These are phyloP conservation scores for Lentithecium fluviatile DNA, from an alignment of 495 filamentous ascomycete genomes.

Conservation along the genomic window DNA sequence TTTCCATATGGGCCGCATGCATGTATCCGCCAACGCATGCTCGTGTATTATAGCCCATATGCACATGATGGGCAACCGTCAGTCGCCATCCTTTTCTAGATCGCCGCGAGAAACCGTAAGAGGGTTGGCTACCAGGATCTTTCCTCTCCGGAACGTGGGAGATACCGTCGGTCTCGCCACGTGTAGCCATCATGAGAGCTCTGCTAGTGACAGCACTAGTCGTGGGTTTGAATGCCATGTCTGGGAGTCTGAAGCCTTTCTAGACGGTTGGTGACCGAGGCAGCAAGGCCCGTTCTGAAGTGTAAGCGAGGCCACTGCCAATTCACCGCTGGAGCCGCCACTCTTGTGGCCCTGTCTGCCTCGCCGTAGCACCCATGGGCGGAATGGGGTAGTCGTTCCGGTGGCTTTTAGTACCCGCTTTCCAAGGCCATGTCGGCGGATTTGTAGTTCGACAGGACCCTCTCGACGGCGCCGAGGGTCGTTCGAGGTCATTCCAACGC, in stretches of 20 bases:
- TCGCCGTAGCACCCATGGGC: background rate
- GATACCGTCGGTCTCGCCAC: too few relatives aligned
- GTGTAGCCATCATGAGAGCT: too few relatives aligned
- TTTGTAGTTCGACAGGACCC: conserved; percentile 20
- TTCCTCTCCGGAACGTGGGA: too few relatives aligned
- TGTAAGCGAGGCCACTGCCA: conserved; percentile 4
- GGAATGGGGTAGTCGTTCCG: background rate
- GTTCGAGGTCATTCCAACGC: conserved; percentile 11
- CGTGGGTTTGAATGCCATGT: too few relatives aligned
- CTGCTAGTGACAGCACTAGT: too few relatives aligned
- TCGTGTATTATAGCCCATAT: background rate
- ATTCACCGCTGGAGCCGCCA: too few relatives aligned
- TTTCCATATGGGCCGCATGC: too few relatives aligned
- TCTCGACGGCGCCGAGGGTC: conserved; percentile 25
- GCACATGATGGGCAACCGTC: background rate
- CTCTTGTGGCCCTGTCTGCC: background rate
- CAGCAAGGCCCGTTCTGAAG: background rate
- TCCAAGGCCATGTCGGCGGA: conserved; percentile 36
- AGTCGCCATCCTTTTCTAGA: too few relatives aligned
- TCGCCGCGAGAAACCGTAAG: too few relatives aligned
- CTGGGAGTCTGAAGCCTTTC: too few relatives aligned
- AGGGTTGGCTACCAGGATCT: too few relatives aligned
- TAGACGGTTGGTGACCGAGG: too few relatives aligned
- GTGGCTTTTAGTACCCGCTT: conserved; percentile 15
- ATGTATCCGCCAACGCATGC: background rate